Evolutionary conservation across 306 rosid genomes (phyloP).

Genomic region (Ormosia emarginata): DNA sequence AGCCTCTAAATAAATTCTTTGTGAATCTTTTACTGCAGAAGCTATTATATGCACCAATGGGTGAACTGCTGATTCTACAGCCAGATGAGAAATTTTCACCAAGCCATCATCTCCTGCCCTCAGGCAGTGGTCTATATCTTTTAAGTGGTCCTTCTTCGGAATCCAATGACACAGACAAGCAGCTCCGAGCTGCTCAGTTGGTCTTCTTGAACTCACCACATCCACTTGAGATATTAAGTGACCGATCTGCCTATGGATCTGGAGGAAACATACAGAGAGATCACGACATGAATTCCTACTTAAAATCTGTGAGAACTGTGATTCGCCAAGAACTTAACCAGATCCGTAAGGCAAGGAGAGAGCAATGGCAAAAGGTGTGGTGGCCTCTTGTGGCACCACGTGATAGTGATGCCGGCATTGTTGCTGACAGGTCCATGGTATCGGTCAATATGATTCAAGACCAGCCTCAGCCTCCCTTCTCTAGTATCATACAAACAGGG

Average conservation of each 20-base stretch:
- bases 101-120: slow-evolving; percentile 64
- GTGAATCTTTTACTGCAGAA: slow-evolving; percentile 38
- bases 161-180: slow-evolving; percentile 33
- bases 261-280: slow-evolving; percentile 70
- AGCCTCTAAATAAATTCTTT: background rate
- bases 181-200: slow-evolving; percentile 46
- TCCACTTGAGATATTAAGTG: slow-evolving; percentile 70
- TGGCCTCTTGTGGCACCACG: slow-evolving; percentile 37
- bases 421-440: slow-evolving; percentile 28
- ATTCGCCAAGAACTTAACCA: slow-evolving; percentile 59
- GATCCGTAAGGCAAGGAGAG: slow-evolving; percentile 46
- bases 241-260: slow-evolving; percentile 69
- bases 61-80: slow-evolving; percentile 67
- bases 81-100: slow-evolving; percentile 78
- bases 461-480: slow-evolving; percentile 34
- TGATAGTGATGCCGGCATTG: slow-evolving; percentile 5
- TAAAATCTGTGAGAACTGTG: slow-evolving; percentile 47
- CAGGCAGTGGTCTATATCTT: slow-evolving; percentile 67
- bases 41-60: slow-evolving; percentile 67
- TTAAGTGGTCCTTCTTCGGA: slow-evolving; percentile 34
- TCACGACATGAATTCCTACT: slow-evolving; percentile 75
- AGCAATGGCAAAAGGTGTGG: slow-evolving; percentile 49
- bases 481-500: slow-evolving; percentile 41
- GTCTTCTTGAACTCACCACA: slow-evolving; percentile 71
- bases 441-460: slow-evolving; percentile 29